phyloP scores from a whole-genome alignment of 2,329 filamentous ascomycete genomes.

The Boeremia exigua region DNA sequence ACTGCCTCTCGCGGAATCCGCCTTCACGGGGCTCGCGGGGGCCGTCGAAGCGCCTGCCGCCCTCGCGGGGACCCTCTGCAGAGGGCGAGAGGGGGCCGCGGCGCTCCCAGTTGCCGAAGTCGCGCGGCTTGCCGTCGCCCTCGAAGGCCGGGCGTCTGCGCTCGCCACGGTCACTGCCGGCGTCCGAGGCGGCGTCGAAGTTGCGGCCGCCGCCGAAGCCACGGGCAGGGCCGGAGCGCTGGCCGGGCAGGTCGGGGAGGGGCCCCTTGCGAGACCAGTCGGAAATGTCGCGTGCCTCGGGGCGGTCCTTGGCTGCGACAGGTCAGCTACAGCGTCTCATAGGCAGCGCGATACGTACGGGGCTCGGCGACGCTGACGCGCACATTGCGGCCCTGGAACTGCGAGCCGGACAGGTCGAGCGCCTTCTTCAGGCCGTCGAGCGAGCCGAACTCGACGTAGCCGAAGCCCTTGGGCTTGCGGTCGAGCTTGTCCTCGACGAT shows the following conservation, averaged over 20 bases:
- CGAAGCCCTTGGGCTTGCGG: conserved; percentile 94
- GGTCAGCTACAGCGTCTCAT: not conserved
- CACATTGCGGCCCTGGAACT: conserved; percentile 87
- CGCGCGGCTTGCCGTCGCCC: conserved; percentile 76
- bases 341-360: conserved; percentile 66
- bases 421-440: conserved; percentile 92
- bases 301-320: conserved; percentile 79
- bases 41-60: conserved; percentile 61
- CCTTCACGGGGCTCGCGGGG: conserved; percentile 49
- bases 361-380: conserved; percentile 96
- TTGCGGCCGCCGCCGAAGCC: conserved; percentile 53
- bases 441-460: conserved; percentile 91
- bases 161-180: conserved; percentile 68
- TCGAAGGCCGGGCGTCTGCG: conserved; percentile 72
- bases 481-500: conserved; percentile 97
- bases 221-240: conserved; percentile 61
- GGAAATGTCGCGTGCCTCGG: conserved; percentile 79
- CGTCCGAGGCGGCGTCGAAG: conserved; percentile 60
- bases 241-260: conserved; percentile 72
- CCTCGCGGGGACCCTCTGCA: conserved; percentile 58
- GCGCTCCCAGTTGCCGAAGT: conserved; percentile 92
- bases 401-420: conserved; percentile 78
- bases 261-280: conserved; percentile 96
- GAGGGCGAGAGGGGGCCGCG: conserved; percentile 85
- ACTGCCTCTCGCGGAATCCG: conserved; percentile 47